phyloP scores from a whole-genome alignment of 768 basidiomycete genomes.

The Candolleomyces efflorescens region DNA sequence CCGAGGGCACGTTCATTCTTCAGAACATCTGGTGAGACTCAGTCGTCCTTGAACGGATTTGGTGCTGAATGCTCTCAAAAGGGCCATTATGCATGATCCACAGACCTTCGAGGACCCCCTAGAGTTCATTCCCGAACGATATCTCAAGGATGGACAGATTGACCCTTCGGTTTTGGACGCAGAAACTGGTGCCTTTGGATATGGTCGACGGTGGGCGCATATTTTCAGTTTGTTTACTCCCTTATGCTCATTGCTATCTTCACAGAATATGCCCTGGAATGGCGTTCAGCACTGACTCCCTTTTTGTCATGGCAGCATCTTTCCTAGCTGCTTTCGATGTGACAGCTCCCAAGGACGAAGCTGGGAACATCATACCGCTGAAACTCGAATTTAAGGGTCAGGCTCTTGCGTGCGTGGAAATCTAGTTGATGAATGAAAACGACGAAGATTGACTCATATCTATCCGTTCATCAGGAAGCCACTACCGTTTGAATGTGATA shows the following conservation, averaged over 20 bases:
- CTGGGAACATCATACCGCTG: not conserved
- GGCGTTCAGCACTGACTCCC: conserved; percentile 36
- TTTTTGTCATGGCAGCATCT: conserved; percentile 22
- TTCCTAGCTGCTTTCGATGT: conserved; percentile 15
- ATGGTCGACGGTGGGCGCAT: conserved; percentile 17
- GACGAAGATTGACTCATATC: too few species aligned
- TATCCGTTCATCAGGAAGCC: not conserved
- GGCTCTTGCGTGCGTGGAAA: not conserved
- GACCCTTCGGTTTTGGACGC: conserved; percentile 17
- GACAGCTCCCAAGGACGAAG: conserved; percentile 6
- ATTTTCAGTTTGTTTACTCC: conserved; percentile 4
- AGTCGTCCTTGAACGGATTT: too few species aligned
- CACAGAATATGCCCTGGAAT: conserved; percentile 36
- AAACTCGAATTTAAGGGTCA: not conserved
- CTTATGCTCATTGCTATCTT: not conserved
- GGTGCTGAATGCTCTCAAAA: not conserved
- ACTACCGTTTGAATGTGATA: not conserved
- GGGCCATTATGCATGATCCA: conserved; percentile 23
- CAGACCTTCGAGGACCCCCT: conserved; percentile 19
- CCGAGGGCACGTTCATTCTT: conserved; percentile 29
- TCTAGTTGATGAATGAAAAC: not conserved
- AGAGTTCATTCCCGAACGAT: conserved; percentile 24
- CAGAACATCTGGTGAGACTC: conserved; percentile 23
- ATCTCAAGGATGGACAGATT: conserved; percentile 21
- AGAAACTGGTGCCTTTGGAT: conserved; percentile 21